A percentile compares a stretch with the other conserved stretches of the same genome.
These are phyloP conservation scores for Aspergillus vadensis DNA, from an alignment of 2,329 filamentous ascomycete species.

Conservation along the genomic window DNA sequence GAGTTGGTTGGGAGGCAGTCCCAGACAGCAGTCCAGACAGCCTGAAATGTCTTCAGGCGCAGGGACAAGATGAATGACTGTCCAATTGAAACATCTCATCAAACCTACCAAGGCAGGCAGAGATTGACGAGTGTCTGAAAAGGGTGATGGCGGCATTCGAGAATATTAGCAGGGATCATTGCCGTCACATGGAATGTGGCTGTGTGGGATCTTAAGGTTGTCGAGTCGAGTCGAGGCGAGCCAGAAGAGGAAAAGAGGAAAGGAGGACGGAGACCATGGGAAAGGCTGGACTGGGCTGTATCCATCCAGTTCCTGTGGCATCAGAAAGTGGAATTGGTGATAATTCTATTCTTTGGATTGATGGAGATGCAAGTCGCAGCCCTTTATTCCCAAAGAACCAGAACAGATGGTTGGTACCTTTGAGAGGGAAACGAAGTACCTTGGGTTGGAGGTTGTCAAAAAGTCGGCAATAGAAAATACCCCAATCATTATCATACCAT, in stretches of 20 bases:
- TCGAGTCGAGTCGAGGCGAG: background rate
- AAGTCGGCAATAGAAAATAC: background rate
- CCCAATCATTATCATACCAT: conserved; percentile 3
- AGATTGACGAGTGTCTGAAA: background rate
- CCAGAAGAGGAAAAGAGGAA: background rate
- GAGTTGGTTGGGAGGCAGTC: background rate
- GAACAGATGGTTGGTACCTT: background rate
- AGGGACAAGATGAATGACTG: background rate
- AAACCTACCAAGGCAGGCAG: background rate
- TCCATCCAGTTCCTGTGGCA: conserved; percentile 9
- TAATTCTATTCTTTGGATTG: background rate
- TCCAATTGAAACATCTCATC: conserved; percentile 1
- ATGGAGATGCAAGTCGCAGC: background rate
- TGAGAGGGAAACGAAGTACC: background rate
- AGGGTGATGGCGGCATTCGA: background rate
- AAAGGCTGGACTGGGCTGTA: background rate
- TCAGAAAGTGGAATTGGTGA: background rate
- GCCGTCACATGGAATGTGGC: conserved; percentile 5
- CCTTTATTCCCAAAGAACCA: background rate
- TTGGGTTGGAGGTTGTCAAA: background rate
- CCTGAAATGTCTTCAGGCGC: background rate
- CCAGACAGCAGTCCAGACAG: background rate
- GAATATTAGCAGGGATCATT: conserved; percentile 1
- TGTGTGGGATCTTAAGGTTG: conserved; percentile 3
- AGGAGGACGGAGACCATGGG: background rate